These are phyloP conservation scores for Dothideomycetes sp. DNA, from an alignment of 2,329 filamentous ascomycete species.

Conservation along the genomic window DNA sequence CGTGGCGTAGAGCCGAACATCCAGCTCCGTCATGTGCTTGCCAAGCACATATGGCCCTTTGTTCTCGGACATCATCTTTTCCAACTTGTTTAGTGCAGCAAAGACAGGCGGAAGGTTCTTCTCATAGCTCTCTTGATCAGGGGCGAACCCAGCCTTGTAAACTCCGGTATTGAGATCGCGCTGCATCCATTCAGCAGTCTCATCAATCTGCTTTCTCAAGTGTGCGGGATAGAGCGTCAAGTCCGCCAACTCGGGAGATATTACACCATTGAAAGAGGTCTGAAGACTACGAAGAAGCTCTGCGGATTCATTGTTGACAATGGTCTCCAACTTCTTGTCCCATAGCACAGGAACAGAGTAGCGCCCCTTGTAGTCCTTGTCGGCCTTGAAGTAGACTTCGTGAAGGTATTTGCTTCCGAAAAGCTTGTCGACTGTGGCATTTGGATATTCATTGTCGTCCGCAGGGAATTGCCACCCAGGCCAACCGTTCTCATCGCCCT, in stretches of 20 bases:
- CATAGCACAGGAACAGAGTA: slow-evolving; percentile 53
- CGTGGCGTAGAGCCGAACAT: slow-evolving; percentile 47
- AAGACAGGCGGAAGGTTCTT: slow-evolving; percentile 45
- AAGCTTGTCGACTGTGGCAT: slow-evolving; percentile 48
- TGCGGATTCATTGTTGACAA: slow-evolving; percentile 51
- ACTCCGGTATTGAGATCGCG: slow-evolving; percentile 48
- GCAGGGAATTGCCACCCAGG: slow-evolving; percentile 51
- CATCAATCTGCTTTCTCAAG: slow-evolving; percentile 41
- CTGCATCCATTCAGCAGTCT: slow-evolving; percentile 42
- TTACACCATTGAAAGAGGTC: slow-evolving; percentile 42
- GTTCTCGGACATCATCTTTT: slow-evolving; percentile 34
- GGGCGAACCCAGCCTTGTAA: slow-evolving; percentile 49
- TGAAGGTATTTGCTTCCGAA: slow-evolving; percentile 48
- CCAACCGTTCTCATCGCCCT: slow-evolving; percentile 52
- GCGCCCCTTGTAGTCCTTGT: slow-evolving; percentile 48
- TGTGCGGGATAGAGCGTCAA: slow-evolving; percentile 43
- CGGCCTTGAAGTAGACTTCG: slow-evolving; percentile 51
- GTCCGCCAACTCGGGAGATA: slow-evolving; percentile 28
- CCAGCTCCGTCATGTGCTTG: slow-evolving; percentile 45
- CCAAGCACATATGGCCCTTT: slow-evolving; percentile 48
- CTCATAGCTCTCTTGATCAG: slow-evolving; percentile 45
- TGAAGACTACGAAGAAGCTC: slow-evolving; percentile 49
- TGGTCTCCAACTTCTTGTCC: slow-evolving; percentile 45
- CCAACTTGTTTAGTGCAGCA: slow-evolving; percentile 47
- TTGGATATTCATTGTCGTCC: slow-evolving; percentile 42